Base-by-base conservation (phyloP, 2,329 filamentous ascomycete genomes). In the Fragosphaeria purpurea region DNA sequence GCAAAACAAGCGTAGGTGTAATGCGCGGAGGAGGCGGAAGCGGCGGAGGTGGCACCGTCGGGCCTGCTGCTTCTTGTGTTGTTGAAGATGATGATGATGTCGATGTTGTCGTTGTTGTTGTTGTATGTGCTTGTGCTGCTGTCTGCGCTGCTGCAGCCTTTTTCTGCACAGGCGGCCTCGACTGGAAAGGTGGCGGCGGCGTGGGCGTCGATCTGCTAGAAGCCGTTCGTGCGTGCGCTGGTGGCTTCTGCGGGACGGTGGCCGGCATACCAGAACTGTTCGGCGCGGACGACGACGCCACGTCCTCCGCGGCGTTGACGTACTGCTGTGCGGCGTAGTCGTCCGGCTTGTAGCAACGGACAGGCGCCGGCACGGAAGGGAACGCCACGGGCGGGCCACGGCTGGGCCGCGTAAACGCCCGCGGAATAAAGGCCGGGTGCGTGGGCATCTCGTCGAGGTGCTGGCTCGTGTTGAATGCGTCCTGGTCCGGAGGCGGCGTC, bases 341-440 rank as follows among this genome's bases (percentile, higher is more conserved):
- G 42, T 64, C 62, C 0, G 61, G 59, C 50, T 50, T 61, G 34
- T 46, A 12, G 11, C 12, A 0, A n/a, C 44, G 50, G 9, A 4
- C 10, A 0, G 37, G 22, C 5, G 7, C 6, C 22, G 22, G 22
- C 22, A 22, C 35, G 8, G 22, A 35, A 4, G 13, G n/a, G 1
- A 10, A 11, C 4, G 31, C 1, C 1, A 41, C 32, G 3, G 46
- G 22, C 1, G 45, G 45, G n/a, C 44, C 46, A 11, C 55, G 55
- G 50, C 53, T 57, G 1, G 42, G 37, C 0, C 52, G 52, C 1
- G 42, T 35, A 3, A 53, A 33, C 1, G 50, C 44, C 0, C 62
- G 63, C 1, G 71, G 70, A 22, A 74, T 66, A 46, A 77, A 77
- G 0, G 74, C 74, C 0, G 68, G 70, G 52, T 77, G 75, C 0